Conservation (phyloP, 1,284 basidiomycete species). For the Laetiporus sulphureus region DNA sequence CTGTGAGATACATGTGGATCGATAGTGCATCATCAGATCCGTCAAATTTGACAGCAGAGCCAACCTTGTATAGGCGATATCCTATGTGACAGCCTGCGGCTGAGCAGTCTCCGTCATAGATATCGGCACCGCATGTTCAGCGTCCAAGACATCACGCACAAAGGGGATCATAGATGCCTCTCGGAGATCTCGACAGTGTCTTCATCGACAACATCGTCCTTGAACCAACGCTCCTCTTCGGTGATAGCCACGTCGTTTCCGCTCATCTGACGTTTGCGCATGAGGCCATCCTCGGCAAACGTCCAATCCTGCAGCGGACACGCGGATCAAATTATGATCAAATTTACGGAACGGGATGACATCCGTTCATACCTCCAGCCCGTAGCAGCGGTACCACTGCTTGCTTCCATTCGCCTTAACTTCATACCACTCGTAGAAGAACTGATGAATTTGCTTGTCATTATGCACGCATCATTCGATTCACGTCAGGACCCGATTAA, state of each 20-base stretch:
- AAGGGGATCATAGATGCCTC: conserved; percentile 14
- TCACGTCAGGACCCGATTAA: not conserved
- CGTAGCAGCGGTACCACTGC: conserved; percentile 52
- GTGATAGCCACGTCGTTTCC: conserved; percentile 50
- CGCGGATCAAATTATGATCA: not conserved
- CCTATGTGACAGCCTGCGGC: no score
- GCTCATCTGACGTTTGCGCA: conserved; percentile 52
- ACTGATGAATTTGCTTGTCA: conserved; percentile 24
- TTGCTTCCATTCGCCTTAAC: conserved; percentile 27
- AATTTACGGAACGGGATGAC: not conserved
- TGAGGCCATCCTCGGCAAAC: conserved; percentile 44
- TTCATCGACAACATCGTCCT: conserved; percentile 29
- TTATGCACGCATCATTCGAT: not conserved
- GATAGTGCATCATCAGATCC: no score
- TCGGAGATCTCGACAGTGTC: conserved; percentile 22
- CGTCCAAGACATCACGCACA: not conserved
- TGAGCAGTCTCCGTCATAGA: no score
- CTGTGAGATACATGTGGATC: no score
- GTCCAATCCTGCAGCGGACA: conserved; percentile 47
- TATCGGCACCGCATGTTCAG: no score
- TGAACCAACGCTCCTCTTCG: conserved; percentile 51
- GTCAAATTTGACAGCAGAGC: not conserved
- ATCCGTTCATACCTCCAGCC: conserved; percentile 33
- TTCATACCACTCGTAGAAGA: conserved; percentile 56
- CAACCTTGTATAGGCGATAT: not conserved